Conservation (phyloP, 2,329 filamentous ascomycete species). For the Aspergillus japonicus region DNA sequence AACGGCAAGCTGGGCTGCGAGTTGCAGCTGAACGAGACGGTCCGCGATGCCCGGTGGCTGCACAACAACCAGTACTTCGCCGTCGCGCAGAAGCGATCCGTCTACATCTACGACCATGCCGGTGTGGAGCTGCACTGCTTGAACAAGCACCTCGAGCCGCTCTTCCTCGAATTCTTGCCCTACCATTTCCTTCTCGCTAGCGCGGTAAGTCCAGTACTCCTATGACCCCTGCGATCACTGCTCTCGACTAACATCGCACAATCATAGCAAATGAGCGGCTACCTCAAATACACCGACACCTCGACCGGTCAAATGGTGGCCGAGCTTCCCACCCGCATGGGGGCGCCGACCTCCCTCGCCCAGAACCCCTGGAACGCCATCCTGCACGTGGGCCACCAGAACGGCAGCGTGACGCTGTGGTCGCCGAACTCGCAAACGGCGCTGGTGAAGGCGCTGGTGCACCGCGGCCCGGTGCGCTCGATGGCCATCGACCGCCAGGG, state of each 20-base stretch:
- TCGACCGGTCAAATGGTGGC: slow-evolving; percentile 87
- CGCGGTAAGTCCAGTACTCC: slow-evolving; percentile 51
- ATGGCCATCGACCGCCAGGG: slow-evolving; percentile 85
- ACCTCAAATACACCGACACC: slow-evolving; percentile 91
- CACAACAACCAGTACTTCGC: slow-evolving; percentile 94
- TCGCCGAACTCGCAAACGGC: slow-evolving; percentile 86
- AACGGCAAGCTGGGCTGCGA: slow-evolving; percentile 89
- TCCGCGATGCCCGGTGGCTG: slow-evolving; percentile 85
- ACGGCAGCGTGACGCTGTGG: slow-evolving; percentile 92
- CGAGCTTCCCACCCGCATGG: slow-evolving; percentile 81
- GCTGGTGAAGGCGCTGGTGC: slow-evolving; percentile 85
- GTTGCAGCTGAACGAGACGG: slow-evolving; percentile 83
- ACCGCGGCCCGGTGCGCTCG: slow-evolving; percentile 82
- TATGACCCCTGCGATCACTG: too few relatives aligned
- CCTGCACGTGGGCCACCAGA: slow-evolving; percentile 88
- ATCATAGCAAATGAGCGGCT: slow-evolving; percentile 67
- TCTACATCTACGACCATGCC: slow-evolving; percentile 91
- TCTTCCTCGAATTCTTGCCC: slow-evolving; percentile 90
- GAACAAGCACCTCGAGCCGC: slow-evolving; percentile 85
- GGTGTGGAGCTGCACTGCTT: slow-evolving; percentile 92
- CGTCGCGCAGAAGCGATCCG: slow-evolving; percentile 92
- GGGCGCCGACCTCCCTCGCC: slow-evolving; percentile 75
- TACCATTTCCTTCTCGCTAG: slow-evolving; percentile 94
- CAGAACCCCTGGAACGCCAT: slow-evolving; percentile 94
- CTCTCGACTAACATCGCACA: neutral